A percentile compares a stretch with the other conserved stretches of the same genome.
Conservation (phyloP, 2,329 filamentous ascomycete genomes). For the Ophiostoma piceae region DNA sequence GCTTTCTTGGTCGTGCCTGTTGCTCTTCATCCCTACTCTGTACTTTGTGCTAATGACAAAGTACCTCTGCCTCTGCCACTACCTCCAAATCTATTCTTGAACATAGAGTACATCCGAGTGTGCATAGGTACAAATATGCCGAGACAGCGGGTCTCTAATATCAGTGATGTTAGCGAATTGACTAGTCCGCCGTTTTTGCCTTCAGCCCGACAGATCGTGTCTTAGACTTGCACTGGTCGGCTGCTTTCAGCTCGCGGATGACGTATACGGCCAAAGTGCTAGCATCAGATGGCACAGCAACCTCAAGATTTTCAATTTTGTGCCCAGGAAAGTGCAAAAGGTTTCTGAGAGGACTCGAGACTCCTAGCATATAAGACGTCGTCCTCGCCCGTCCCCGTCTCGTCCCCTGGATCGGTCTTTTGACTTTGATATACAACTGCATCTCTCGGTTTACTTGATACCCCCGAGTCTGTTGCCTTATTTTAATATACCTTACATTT, state of each 20-base stretch:
- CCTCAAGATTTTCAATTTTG: neutral
- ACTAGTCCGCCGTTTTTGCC: neutral
- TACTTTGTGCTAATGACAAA: neutral
- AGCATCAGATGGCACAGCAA: neutral
- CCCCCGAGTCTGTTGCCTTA: conserved; percentile 10
- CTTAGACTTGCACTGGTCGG: neutral
- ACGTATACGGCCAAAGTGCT: conserved; percentile 2
- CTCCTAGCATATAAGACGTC: conserved; percentile 3
- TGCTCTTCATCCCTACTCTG: neutral
- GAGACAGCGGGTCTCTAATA: neutral
- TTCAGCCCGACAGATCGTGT: conserved; percentile 9
- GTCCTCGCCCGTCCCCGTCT: neutral
- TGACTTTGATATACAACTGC: neutral
- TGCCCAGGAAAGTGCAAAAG: neutral
- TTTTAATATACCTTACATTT: neutral
- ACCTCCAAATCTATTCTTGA: neutral
- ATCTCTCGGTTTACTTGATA: conserved; percentile 11
- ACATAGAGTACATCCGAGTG: neutral
- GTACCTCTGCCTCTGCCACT: neutral
- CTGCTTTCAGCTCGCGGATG: conserved; percentile 11
- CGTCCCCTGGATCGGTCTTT: too few relatives aligned
- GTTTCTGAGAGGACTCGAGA: neutral
- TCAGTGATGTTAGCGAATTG: neutral
- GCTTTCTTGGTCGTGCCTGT: neutral
- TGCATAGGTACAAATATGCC: neutral